Evolutionary conservation across 352 stramenopile genomes (phyloP), one percentile per base, ranked within the genome.

Genomic region (Globisporangium echinulatum): DNA sequence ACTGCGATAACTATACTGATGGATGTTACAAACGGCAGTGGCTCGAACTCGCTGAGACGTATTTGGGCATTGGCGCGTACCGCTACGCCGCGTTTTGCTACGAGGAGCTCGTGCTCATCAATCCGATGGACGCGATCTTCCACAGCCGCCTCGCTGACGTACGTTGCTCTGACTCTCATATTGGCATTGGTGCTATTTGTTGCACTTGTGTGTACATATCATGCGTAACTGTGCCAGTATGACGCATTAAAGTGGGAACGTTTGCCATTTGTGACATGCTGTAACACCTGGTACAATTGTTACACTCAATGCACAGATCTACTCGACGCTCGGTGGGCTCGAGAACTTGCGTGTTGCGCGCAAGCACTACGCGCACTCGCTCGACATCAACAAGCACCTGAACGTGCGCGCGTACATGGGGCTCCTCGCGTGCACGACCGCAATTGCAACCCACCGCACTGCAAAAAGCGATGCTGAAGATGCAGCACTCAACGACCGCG

Each of bases 361-460:
- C 52, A 88, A 88, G 69, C 79, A 88, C 62, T 87, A 87, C 65
- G 68, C 76, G 49, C 79, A 88, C 61, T 82, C 79, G 50, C 66
- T 88, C 36, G 72, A 85, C 54, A 68, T 88, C 17, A 86, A 88
- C 61, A 85, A 88, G 56, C 70, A 72, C 47, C 66, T 75, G 52
- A 88, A 86, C 63, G 56, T 81, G 53, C 74, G 79, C 39, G 72
- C 66, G 7, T 82, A 73, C 59, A 69, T 85, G 51, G 72, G 66
- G 10, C 64, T 88, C 5, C 60, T 87, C 46, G 59, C 59, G 43
- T 88, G 79, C 55, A 88, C 79, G 33, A 85, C 79, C 54, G 61
- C 76, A 7, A 80, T 88, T 44, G 65, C 76, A 4, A 51, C 63
- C 52, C 67, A 80, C 47, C 74, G 75, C 49, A 63, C 53, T 50